These are phyloP conservation scores for Fragaria ananassa DNA, from an alignment of 306 rosid genomes.

Conservation along the genomic window DNA sequence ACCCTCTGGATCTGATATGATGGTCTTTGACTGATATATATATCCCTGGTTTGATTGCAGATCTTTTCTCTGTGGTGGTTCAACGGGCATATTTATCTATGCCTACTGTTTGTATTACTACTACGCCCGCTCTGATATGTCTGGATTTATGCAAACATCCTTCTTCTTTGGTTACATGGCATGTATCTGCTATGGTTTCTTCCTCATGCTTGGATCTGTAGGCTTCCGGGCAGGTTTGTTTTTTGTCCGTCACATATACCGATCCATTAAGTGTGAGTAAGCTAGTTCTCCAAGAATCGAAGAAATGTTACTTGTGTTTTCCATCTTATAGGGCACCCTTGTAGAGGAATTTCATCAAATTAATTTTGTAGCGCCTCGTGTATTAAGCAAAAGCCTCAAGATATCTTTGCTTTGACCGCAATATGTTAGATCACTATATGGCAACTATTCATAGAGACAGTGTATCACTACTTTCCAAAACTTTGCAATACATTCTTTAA, in stretches of 20 bases:
- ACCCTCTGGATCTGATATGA: background rate
- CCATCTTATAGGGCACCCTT: slow-evolving; percentile 38
- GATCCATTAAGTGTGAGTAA: slow-evolving; percentile 64
- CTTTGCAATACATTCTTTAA: slow-evolving; percentile 37
- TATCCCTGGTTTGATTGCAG: slow-evolving; percentile 32
- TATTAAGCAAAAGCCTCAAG: slow-evolving; percentile 37
- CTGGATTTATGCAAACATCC: slow-evolving; percentile 66
- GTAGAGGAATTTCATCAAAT: slow-evolving; percentile 46
- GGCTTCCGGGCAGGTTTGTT: slow-evolving; percentile 67
- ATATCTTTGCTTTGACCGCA: slow-evolving; percentile 44
- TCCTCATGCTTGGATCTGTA: slow-evolving; percentile 69
- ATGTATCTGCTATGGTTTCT: slow-evolving; percentile 67
- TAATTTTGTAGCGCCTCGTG: slow-evolving; percentile 58
- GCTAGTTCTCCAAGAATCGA: slow-evolving; percentile 30
- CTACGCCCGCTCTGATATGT: slow-evolving; percentile 62
- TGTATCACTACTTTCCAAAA: slow-evolving; percentile 51
- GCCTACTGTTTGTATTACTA: slow-evolving; percentile 65
- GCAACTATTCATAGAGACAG: slow-evolving; percentile 34
- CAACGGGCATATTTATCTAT: slow-evolving; percentile 58
- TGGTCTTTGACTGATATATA: background rate
- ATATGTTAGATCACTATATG: slow-evolving; percentile 41
- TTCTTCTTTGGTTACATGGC: slow-evolving; percentile 79
- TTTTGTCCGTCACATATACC: slow-evolving; percentile 65
- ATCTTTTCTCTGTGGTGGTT: slow-evolving; percentile 64
- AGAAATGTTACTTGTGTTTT: slow-evolving; percentile 10